Evolutionary conservation across 108 stramenopile genomes (phyloP), one percentile per base, ranked within the genome.

Genomic region (Pseudonitzschia multiseries): DNA sequence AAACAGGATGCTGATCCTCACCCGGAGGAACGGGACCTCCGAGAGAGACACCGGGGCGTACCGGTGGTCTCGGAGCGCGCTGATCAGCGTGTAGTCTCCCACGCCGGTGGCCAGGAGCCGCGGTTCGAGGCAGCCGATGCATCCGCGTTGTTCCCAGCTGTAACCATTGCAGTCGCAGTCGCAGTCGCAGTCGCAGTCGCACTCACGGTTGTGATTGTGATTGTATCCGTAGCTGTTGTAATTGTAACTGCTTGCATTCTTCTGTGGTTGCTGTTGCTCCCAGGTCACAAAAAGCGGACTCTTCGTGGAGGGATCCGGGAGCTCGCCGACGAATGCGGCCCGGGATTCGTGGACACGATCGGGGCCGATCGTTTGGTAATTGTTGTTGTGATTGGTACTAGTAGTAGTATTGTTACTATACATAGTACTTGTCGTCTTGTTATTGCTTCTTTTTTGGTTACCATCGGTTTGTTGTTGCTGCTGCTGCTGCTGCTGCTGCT

Each of bases 281-380:
- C 93, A 93, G 0, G 93, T 93, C 32, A 93, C 81, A 70, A 93
- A 93, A 8, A 93, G 60, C 14, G 93, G 93, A 67, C 89, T 87
- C 52, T 86, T 59, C 18, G 82, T 69, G 2, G 59, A 48, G 8
- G 74, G 59, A 68, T 84, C 57, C n/a, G 84, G 68, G 33, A 84
- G 57, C 40, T 66, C 68, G 24, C 31, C 50, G 29, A 76, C 78
- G 70, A 77, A 70, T 27, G 50, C 17, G 70, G 68, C 54, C 59
- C 29, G 26, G 29, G 41, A 46, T 61, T 60, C 40, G 31, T 29
- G 59, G 28, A 27, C 70, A 50, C 32, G 48, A 54, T 22, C 31
- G 28, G 53, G 14, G 33, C 18, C 20, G 65, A 24, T n/a, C 44
- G 65, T 36, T 36, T n/a, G n/a, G 36, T 5, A 36, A 36, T 5